These are phyloP conservation scores for Thalassiosira livingstoniorum DNA, from an alignment of 352 stramenopile species.

Conservation along the genomic window DNA sequence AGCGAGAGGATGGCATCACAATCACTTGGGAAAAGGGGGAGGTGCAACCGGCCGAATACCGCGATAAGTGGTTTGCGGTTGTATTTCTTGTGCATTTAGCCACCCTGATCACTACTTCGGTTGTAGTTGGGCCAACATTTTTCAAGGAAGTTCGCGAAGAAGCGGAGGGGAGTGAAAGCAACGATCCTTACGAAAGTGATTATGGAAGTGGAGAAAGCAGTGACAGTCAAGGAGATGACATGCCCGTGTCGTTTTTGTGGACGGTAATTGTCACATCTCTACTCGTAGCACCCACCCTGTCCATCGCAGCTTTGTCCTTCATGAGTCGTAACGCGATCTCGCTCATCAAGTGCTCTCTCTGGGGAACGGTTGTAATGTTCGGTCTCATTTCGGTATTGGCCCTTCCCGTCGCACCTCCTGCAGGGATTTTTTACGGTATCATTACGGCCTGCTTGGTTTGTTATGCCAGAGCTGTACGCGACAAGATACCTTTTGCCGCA, in stretches of 20 bases:
- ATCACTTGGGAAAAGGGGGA: constrained; percentile 58
- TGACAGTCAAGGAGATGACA: not conserved
- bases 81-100: constrained; percentile 67
- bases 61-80: constrained; percentile 67
- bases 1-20: constrained; percentile 28
- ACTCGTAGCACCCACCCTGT: constrained; percentile 21
- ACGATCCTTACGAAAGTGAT: not conserved
- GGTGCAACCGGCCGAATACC: constrained; percentile 49
- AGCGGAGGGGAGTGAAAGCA: not conserved
- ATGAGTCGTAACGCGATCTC: constrained; percentile 45
- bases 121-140: constrained; percentile 31
- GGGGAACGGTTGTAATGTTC: constrained; percentile 55
- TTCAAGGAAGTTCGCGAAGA: not conserved
- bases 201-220: constrained; percentile 19
- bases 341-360: constrained; percentile 64
- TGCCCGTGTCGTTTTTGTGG: constrained; percentile 27
- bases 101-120: constrained; percentile 36
- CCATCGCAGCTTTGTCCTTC: constrained; percentile 29
- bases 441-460: constrained; percentile 63
- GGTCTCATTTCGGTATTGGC: constrained; percentile 47
- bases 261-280: constrained; percentile 20
- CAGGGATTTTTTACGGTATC: constrained; percentile 46
- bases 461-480: constrained; percentile 87
- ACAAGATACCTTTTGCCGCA: constrained; percentile 91
- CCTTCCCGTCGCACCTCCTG: constrained; percentile 27